Percentiles rank a stretch among this genome's conserved stretches.
phyloP scores from a whole-genome alignment of 2,329 filamentous ascomycete genomes.

The Apiospora rasikravindrae region DNA sequence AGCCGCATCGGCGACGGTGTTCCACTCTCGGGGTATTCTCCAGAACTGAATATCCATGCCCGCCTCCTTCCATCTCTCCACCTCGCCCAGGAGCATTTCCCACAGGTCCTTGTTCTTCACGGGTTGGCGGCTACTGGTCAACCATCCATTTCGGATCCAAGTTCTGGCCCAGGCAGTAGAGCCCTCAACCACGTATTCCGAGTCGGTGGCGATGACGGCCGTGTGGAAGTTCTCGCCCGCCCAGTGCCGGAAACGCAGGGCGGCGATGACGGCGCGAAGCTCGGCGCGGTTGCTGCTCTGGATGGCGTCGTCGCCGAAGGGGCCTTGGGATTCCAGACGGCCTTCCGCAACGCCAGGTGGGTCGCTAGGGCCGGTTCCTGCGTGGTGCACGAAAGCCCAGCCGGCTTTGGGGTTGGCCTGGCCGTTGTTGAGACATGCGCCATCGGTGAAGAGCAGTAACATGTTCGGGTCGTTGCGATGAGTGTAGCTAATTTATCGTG shows the following conservation, averaged over 20 bases:
- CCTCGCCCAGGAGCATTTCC: slow-evolving; percentile 50
- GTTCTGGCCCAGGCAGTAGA: slow-evolving; percentile 47
- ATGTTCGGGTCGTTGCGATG: slow-evolving; percentile 36
- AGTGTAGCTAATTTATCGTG: slow-evolving; percentile 29
- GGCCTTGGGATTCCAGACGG: slow-evolving; percentile 50
- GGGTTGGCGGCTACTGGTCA: slow-evolving; percentile 33
- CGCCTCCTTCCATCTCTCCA: slow-evolving; percentile 36
- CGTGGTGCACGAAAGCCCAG: slow-evolving; percentile 43
- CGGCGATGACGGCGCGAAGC: slow-evolving; percentile 58
- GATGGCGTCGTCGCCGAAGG: slow-evolving; percentile 40
- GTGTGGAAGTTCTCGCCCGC: slow-evolving; percentile 43
- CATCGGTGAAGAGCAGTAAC: slow-evolving; percentile 51
- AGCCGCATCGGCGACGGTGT: slow-evolving; percentile 46
- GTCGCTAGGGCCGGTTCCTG: slow-evolving; percentile 23
- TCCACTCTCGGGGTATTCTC: slow-evolving; percentile 51
- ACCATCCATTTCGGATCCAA: slow-evolving; percentile 55
- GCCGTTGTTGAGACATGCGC: slow-evolving; percentile 51
- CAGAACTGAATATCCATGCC: slow-evolving; percentile 51
- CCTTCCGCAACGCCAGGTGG: slow-evolving; percentile 28
- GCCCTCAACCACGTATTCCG: slow-evolving; percentile 54
- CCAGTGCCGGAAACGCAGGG: slow-evolving; percentile 52
- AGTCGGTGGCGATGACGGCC: slow-evolving; percentile 60
- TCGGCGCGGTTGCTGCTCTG: slow-evolving; percentile 61
- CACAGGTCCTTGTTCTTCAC: slow-evolving; percentile 61
- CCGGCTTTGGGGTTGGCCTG: slow-evolving; percentile 43